Base-by-base conservation (phyloP, 768 basidiomycete species). In the Phaeolepiota aurea region DNA sequence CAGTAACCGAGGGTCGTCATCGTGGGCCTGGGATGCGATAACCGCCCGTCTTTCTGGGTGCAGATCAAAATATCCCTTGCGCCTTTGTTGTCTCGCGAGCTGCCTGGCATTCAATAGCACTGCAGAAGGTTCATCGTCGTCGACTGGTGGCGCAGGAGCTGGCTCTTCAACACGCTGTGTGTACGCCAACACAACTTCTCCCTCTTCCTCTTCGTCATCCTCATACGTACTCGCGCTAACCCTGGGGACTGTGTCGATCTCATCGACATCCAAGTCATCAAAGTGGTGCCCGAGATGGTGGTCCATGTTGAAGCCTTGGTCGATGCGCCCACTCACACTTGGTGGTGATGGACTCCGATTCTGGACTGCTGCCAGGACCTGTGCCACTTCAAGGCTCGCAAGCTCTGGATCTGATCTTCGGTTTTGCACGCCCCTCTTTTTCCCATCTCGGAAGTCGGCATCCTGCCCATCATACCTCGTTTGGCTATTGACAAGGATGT, bases 31-130 rank as follows among this genome's bases (percentile, higher is more conserved):
- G 46, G 34, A n/a, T 51, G 44, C 2, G 48, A 43, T 10, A 54
- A 43, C 54, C 15, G 71, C 72, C 28, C 79, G 64, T 33, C 85
- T 69, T 33, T 87, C 85, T 9, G 85, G 85, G 54, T 88, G 85
- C 11, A 86, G 50, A 54, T 87, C 85, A 54, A 88, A 88, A 55
- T 88, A 88, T 0, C 82, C 80, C 19, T 77, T 38, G 13, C 82
- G 70, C 33, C 66, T 58, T 48, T 68, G 66, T 34, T 59, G 52
- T 36, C 57, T 58, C 3, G 62, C 60, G 30, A 56, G 40, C 31
- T 61, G 54, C n/a, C 56, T 55, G 18, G 60, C 54, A 11, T 52
- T 52, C 34, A 57, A 34, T 5, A 52, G 48, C 2, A 49, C 40
- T 22, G 51, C 52, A n/a, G 44, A 36, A 20, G 49, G 44, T 14